Base-by-base conservation (phyloP, 176 grass and related monocot genomes). In the Carex scoparia region DNA sequence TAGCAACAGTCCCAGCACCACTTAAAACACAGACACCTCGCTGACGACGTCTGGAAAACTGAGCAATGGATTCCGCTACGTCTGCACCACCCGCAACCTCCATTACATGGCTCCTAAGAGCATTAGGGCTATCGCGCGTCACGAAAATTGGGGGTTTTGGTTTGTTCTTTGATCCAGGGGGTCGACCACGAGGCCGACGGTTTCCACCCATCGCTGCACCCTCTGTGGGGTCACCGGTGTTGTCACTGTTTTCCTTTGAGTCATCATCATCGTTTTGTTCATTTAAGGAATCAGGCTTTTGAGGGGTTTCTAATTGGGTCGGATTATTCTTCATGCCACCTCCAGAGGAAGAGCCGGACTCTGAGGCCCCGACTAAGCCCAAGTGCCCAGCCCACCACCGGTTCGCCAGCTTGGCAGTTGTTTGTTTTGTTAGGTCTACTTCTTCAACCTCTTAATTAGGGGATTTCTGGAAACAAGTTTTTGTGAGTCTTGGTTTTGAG, bases 141-240 rank as follows among this genome's bases (percentile, higher is more conserved):
- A 97, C 88, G 71, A 97, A 97, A 81, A 97, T 94, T 86, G 95
- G 95, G 23, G 95, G 91, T 91, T 97, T 97, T 0, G 95, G 89
- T 81, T 97, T 97, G 91, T 97, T 97, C 92, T 94, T 97, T 48
- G 95, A 97, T 0, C 95, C 95, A n/a, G 91, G 92, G 16, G 95
- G 95, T 0, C 95, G 87, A 51, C 95, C 95, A 0, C 95, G 92
- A 8, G 94, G 95, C 14, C 95, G 89, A 89, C 80, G 90, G 32
- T 89, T 89, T 8, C 90, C 85, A 0, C 18, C 67, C 0, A 94
- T 84, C 80, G 91, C 68, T 9, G 91, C 92, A 13, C 90, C 87
- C 57, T 97, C 94, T 59, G 84, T 73, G 2, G 92, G 89, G 78
- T 92, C 92, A 11, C 90, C 86, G 15, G 63, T 82, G 71, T 84